phyloP scores from a whole-genome alignment of 2,329 filamentous ascomycete genomes.

The Fusarium pseudocircinatum region DNA sequence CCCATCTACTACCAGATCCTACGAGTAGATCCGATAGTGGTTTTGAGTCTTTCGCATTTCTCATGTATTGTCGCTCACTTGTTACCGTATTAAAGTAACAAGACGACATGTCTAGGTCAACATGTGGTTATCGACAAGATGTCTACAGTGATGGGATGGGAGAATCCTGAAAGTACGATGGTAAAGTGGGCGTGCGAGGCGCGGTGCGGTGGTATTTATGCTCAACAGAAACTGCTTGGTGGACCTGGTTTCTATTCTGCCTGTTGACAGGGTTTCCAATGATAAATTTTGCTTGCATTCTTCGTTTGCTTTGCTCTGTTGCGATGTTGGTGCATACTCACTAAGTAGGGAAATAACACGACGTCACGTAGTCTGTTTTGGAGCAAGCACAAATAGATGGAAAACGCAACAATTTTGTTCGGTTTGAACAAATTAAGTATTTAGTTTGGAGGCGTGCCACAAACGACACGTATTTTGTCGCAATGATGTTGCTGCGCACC shows the following conservation, averaged over 20 bases:
- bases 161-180: neutral
- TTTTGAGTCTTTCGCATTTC: accelerated
- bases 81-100: neutral
- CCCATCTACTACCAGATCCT: neutral
- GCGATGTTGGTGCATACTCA: neutral
- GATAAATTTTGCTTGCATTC: neutral
- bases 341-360: neutral
- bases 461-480: neutral
- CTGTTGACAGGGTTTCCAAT: neutral
- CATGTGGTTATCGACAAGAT: neutral
- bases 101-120: neutral
- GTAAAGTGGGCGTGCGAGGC: neutral
- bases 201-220: neutral
- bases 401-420: neutral
- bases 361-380: neutral
- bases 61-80: accelerated
- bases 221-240: neutral
- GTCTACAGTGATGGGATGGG: neutral
- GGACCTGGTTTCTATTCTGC: neutral
- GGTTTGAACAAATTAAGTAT: neutral
- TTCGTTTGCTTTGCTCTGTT: neutral
- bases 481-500: neutral
- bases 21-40: neutral
- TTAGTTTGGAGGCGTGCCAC: neutral
- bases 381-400: accelerated